Conservation (phyloP, 176 grass and related monocot species). For the Alloteropsis semialata region DNA sequence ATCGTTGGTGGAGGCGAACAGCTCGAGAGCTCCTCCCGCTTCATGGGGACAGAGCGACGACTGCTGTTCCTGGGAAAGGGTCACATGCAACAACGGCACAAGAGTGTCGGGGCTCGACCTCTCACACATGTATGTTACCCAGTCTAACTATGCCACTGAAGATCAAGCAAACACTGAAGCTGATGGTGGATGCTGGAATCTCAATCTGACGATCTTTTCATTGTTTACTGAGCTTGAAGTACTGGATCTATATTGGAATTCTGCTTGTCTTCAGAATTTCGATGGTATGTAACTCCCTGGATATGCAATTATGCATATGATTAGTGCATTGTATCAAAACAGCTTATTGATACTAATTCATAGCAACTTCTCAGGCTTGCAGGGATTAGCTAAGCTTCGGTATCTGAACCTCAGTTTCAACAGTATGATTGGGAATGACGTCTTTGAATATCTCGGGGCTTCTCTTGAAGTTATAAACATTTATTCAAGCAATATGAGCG, state of each 20-base stretch:
- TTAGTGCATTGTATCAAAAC: background rate
- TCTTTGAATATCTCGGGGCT: background rate
- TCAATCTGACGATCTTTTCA: background rate
- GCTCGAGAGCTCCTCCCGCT: background rate
- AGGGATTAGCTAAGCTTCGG: background rate
- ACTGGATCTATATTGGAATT: background rate
- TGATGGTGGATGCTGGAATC: background rate
- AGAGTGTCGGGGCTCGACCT: background rate
- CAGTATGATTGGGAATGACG: background rate
- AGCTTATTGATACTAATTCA: background rate
- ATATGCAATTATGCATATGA: no score
- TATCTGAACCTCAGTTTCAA: background rate
- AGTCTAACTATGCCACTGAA: no score
- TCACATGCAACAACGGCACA: background rate
- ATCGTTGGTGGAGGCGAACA: background rate
- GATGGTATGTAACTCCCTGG: background rate
- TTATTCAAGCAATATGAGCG: no score
- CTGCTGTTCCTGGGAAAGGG: background rate
- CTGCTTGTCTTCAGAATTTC: background rate
- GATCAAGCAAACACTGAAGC: no score
- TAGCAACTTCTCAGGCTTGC: background rate
- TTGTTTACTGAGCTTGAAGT: background rate
- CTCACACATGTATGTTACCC: no score
- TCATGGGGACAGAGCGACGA: constrained; percentile 9
- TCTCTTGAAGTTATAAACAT: background rate